These are phyloP conservation scores for Pleurotus platypus DNA, from an alignment of 768 basidiomycete genomes.

Conservation along the genomic window DNA sequence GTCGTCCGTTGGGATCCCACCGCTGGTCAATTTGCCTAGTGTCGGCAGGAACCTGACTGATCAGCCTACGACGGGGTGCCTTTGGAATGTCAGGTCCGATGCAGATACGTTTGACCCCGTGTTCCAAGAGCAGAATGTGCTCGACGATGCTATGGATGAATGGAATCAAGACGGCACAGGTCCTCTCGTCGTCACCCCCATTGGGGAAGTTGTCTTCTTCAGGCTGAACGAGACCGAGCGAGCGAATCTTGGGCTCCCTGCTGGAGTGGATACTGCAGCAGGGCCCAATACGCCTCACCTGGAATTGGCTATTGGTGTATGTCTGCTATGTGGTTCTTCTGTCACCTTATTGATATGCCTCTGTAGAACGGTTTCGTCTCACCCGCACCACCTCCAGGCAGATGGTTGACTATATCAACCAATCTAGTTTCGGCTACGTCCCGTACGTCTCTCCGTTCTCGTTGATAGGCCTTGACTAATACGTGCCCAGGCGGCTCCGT, in stretches of 20 bases:
- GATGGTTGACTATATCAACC: constrained; percentile 11
- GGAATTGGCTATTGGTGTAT: constrained; percentile 29
- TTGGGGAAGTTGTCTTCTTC: constrained; percentile 6
- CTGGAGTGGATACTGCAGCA: constrained; percentile 28
- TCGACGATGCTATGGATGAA: constrained; percentile 7
- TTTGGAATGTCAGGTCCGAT: constrained; percentile 6
- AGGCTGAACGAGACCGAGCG: not conserved
- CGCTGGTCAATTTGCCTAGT: constrained; percentile 16
- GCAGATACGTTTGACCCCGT: constrained; percentile 13
- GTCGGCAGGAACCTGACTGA: constrained; percentile 25
- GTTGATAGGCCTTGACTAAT: too few relatives aligned
- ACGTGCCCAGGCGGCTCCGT: constrained; percentile 19
- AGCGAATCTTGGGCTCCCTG: not conserved
- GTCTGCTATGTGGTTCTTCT: constrained; percentile 1
- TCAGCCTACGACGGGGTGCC: constrained; percentile 10
- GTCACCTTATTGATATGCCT: not conserved
- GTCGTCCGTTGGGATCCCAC: constrained; percentile 8
- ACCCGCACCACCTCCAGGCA: constrained; percentile 12
- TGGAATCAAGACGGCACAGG: constrained; percentile 18
- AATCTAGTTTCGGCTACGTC: constrained; percentile 22
- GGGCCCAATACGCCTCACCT: constrained; percentile 31
- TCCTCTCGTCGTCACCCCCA: constrained; percentile 9
- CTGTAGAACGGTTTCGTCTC: constrained; percentile 9
- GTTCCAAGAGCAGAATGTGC: constrained; percentile 9
- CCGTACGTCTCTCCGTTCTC: constrained; percentile 8